These are phyloP conservation scores for Atkinsonella hypoxylon DNA, from an alignment of 2,329 filamentous ascomycete genomes.

Conservation along the genomic window DNA sequence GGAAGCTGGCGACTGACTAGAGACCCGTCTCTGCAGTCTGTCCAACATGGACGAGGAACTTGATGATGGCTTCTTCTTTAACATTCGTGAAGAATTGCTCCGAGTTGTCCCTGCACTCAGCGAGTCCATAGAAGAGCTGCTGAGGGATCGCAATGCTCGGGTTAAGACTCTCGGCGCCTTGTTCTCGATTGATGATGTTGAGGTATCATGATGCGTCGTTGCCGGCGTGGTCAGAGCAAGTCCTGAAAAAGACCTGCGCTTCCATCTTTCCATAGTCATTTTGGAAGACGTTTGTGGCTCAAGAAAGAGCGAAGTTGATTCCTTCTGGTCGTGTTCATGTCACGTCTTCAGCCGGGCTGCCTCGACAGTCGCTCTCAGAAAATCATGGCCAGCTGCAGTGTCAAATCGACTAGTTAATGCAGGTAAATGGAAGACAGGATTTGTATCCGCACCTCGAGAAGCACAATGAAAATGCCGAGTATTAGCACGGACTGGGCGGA, in stretches of 20 bases:
- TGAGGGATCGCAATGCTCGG: conserved; percentile 26
- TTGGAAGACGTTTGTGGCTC: background rate
- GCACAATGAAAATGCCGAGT: background rate
- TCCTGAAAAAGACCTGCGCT: conserved; percentile 20
- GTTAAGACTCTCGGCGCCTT: conserved; percentile 25
- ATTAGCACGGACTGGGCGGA: background rate
- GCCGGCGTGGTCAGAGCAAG: conserved; percentile 14
- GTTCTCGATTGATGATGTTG: conserved; percentile 13
- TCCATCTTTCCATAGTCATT: conserved; percentile 24
- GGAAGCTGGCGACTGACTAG: conserved; percentile 23
- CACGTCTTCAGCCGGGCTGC: background rate
- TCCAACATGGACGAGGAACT: conserved; percentile 30
- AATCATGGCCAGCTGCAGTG: conserved; percentile 4
- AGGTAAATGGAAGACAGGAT: background rate
- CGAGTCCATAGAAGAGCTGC: conserved; percentile 30
- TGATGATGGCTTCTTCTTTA: conserved; percentile 27
- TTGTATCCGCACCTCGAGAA: background rate
- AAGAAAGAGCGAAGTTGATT: background rate
- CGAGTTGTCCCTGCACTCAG: conserved; percentile 20
- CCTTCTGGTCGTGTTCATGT: background rate
- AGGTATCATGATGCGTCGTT: conserved; percentile 11
- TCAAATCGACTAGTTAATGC: background rate
- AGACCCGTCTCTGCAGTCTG: conserved; percentile 28
- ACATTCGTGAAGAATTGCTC: conserved; percentile 19
- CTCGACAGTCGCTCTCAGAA: background rate